Evolutionary conservation across 352 stramenopile genomes (phyloP).

Genomic region (Phytopythium chamaehyphon): DNA sequence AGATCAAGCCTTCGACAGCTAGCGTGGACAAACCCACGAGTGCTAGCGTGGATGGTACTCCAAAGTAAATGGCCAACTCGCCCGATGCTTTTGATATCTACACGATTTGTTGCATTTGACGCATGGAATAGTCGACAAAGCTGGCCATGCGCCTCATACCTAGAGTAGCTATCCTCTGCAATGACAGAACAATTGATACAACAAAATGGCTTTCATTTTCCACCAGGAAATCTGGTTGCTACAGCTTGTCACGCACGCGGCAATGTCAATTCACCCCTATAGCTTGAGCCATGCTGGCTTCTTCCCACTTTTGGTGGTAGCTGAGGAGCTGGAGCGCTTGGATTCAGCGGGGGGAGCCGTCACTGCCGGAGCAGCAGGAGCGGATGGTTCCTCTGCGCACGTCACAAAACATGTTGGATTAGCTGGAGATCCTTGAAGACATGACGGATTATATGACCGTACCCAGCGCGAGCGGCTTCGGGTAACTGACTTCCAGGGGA

Average conservation of each 20-base stretch:
- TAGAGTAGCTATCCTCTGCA: too few relatives aligned
- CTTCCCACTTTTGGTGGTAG: conserved; percentile 37
- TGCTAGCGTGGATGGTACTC: too few relatives aligned
- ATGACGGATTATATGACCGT: conserved; percentile 4
- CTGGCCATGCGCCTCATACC: too few relatives aligned
- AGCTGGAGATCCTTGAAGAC: conserved; percentile 5
- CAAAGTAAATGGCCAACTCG: too few relatives aligned
- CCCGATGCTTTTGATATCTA: too few relatives aligned
- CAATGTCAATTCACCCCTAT: conserved; percentile 13
- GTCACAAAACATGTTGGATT: conserved; percentile 6
- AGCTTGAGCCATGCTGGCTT: conserved; percentile 79
- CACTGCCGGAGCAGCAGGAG: conserved; percentile 10
- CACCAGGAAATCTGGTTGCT: not conserved
- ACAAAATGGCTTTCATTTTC: too few relatives aligned
- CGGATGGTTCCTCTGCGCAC: conserved; percentile 21
- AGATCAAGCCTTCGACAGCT: not conserved
- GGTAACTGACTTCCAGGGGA: conserved; percentile 26
- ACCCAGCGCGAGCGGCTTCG: conserved; percentile 46
- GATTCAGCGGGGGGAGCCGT: conserved; percentile 15
- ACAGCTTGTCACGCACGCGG: not conserved
- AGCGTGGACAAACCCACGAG: not conserved
- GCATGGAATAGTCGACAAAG: too few relatives aligned
- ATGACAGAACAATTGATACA: too few relatives aligned
- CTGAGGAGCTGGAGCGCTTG: conserved; percentile 21
- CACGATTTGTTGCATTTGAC: too few relatives aligned